Evolutionary conservation across 495 filamentous ascomycete species (phyloP).

Genomic region (Penicillium soppii): DNA sequence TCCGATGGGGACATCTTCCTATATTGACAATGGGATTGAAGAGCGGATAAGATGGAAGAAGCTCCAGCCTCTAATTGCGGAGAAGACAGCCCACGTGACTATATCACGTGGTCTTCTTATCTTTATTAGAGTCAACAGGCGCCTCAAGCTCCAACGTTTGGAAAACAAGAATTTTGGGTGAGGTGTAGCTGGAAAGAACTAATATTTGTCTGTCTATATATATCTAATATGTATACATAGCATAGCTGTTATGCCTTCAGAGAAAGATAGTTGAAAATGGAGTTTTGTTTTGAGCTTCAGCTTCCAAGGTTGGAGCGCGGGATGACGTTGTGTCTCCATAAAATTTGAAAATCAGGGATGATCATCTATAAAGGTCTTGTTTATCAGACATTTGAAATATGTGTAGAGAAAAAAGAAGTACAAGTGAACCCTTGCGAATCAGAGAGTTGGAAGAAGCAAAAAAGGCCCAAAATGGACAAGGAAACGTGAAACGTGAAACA

Average conservation of each 20-base stretch:
- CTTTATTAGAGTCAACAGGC: no score
- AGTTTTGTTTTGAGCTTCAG: no score
- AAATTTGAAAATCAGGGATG: background rate
- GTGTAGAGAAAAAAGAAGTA: conserved; percentile 13
- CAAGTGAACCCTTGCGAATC: conserved; percentile 4
- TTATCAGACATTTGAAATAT: background rate
- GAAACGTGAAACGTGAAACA: conserved; percentile 16
- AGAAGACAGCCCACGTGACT: conserved; percentile 20
- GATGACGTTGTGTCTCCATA: conserved; percentile 1
- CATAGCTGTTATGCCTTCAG: no score
- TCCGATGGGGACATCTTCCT: background rate
- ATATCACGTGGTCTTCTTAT: conserved; percentile 19
- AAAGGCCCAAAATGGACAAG: background rate
- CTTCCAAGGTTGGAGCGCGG: background rate
- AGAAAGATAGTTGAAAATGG: no score
- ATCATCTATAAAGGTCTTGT: background rate
- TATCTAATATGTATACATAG: no score
- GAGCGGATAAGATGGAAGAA: conserved; percentile 2
- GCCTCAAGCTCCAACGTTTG: no score
- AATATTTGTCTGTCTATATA: no score
- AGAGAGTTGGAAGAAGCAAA: conserved; percentile 4
- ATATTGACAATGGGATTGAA: conserved; percentile 2
- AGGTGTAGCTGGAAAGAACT: no score
- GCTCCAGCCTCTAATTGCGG: conserved; percentile 27
- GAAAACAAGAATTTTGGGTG: no score